phyloP scores from a whole-genome alignment of 805 yeast species.

The Schwanniomyces vanrijiae region DNA sequence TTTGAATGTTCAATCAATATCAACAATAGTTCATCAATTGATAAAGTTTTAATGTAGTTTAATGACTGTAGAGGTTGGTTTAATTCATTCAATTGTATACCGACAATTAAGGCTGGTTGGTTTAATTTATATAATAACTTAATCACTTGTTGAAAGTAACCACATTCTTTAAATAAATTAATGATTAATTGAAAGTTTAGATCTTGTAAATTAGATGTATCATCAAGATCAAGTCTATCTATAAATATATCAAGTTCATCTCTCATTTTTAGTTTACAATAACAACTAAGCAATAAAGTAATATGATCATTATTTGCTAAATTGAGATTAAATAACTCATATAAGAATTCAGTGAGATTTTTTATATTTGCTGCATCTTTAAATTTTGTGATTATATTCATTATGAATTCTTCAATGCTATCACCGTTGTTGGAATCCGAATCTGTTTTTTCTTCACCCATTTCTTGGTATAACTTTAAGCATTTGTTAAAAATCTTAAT shows the following conservation, averaged over 20 bases:
- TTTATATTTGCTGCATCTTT: constrained; percentile 73
- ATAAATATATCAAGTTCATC: constrained; percentile 61
- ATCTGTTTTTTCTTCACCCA: constrained; percentile 2
- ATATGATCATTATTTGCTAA: constrained; percentile 77
- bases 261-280: constrained; percentile 69
- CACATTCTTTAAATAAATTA: constrained; percentile 69
- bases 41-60: constrained; percentile 62
- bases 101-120: constrained; percentile 74
- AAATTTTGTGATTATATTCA: constrained; percentile 76
- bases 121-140: constrained; percentile 67
- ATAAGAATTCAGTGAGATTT: constrained; percentile 62
- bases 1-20: constrained; percentile 69
- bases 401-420: constrained; percentile 43
- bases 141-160: constrained; percentile 65
- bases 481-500: constrained; percentile 68
- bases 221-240: constrained; percentile 31
- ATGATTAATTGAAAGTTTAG: constrained; percentile 72
- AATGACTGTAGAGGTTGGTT: constrained; percentile 60
- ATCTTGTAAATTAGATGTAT: constrained; percentile 24
- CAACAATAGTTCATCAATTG: constrained; percentile 74
- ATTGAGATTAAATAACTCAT: constrained; percentile 53
- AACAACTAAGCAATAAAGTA: constrained; percentile 73
- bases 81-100: constrained; percentile 67
- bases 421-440: constrained; percentile 16
- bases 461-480: constrained; percentile 20